Percentiles rank a stretch among this genome's conserved stretches.
phyloP scores from a whole-genome alignment of 2,329 filamentous ascomycete species.

The Penicillium sclerotigenum region DNA sequence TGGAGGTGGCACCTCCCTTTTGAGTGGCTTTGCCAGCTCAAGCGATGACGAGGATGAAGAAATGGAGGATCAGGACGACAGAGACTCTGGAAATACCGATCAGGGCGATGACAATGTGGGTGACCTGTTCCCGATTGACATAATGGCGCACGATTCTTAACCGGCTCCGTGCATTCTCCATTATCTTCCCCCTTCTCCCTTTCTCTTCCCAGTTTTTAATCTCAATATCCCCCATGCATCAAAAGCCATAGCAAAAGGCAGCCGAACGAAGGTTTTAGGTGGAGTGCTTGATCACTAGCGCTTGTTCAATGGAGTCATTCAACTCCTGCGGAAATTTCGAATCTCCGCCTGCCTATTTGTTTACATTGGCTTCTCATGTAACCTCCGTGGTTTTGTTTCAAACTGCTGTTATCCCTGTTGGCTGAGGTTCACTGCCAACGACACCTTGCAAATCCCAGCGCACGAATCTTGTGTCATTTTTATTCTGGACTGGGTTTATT shows the following conservation, averaged over 20 bases:
- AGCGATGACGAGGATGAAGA: constrained; percentile 97
- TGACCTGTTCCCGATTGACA: constrained; percentile 60
- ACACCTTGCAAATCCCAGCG: neutral
- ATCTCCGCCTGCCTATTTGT: neutral
- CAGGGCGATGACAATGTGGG: constrained; percentile 63
- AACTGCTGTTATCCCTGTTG: neutral
- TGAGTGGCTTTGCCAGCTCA: constrained; percentile 89
- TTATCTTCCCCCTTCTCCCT: constrained; percentile 7
- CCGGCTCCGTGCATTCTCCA: constrained; percentile 10
- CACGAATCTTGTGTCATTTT: neutral
- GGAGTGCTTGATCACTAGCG: neutral
- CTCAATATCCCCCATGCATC: neutral
- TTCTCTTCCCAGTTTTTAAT: neutral
- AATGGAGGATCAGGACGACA: constrained; percentile 65
- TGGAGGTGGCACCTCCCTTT: constrained; percentile 62
- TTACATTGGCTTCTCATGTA: neutral
- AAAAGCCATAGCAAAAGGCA: neutral
- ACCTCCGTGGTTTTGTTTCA: neutral
- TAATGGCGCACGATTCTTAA: constrained; percentile 59
- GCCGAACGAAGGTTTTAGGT: neutral
- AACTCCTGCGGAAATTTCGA: neutral
- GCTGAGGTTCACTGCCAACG: neutral
- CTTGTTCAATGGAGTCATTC: neutral
- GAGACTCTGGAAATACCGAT: constrained; percentile 35
- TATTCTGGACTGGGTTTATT: neutral